These are phyloP conservation scores for Paecilomyces formosus DNA, from an alignment of 2,329 filamentous ascomycete genomes.

Conservation along the genomic window DNA sequence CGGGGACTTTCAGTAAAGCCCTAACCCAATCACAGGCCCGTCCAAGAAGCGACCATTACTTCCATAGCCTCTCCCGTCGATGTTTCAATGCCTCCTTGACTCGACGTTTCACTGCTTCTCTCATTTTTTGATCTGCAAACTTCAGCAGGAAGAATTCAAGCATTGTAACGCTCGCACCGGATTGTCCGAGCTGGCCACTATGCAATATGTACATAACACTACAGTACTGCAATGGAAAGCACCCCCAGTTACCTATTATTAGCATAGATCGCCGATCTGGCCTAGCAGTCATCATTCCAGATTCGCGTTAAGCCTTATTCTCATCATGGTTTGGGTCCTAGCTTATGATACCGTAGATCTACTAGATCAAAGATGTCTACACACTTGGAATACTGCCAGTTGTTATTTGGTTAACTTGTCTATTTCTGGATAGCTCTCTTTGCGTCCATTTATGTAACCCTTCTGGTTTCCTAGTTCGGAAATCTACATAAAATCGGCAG, in stretches of 20 bases:
- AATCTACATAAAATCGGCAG: no score
- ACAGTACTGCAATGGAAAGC: neutral
- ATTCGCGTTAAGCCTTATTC: no score
- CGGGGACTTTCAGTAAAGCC: neutral
- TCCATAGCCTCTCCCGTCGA: neutral
- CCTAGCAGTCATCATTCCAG: neutral
- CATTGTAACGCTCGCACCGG: neutral
- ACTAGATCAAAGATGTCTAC: no score
- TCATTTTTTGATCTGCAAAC: neutral
- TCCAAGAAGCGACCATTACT: neutral
- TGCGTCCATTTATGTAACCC: no score
- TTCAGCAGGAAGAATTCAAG: neutral
- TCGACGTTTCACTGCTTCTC: neutral
- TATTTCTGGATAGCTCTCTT: no score
- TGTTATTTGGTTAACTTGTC: no score
- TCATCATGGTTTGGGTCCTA: no score
- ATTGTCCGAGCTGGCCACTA: neutral
- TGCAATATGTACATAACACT: neutral
- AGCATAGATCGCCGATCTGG: neutral
- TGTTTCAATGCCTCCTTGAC: neutral
- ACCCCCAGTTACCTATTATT: neutral
- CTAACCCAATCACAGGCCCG: neutral
- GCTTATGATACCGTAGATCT: no score
- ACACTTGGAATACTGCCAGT: no score
- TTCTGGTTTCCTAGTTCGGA: no score